Evolutionary conservation across 371 early-diverging fungal species (phyloP), one percentile per base, ranked within the genome.

Genomic region (Parasitella parasitica): DNA sequence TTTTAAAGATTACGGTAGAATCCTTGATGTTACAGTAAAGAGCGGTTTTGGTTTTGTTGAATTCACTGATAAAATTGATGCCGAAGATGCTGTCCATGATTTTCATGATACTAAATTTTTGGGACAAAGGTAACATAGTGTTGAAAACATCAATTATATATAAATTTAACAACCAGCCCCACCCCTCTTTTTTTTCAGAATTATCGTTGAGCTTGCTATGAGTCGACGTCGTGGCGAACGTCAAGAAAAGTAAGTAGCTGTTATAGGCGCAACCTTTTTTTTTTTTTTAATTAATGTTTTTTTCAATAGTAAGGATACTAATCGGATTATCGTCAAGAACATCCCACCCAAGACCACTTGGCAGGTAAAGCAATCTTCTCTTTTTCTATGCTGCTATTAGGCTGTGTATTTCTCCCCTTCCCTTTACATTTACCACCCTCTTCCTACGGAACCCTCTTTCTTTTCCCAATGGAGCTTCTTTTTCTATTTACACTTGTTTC

Each of bases 41-140:
- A 83, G 75, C 50, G 88, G 89, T 34, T 89, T 89, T 68, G 90
- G 89, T 26, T 89, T 89, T 73, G 86, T 89, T 32, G 81, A 89
- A 64, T 89, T 85, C 60, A 76, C 73, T 37, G 86, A 89, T 62
- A 73, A 70, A 52, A 68, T 80, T 37, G 86, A 87, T 75, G 89
- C 89, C 49, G 78, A 86, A 58, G 90, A 89, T 75, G 88, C 80
- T n/a, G 85, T 89, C 39, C 78, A 84, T 38, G 83, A 83, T 59
- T 68, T 80, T 30, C 78, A 89, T 57, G 86, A 83, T 35, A 83
- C 77, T 30, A 75, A 73, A 16, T 88, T 89, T 41, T 66, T 89
- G 69, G 89, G 87, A 12, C 84, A 89, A 73, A 84, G 85, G 89
- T 88, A 57, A 30, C n/a, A n/a, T n/a, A n/a, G n/a, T n/a, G n/a